phyloP scores from a whole-genome alignment of 2,329 filamentous ascomycete genomes.

The Chaetomiaceae sp. region DNA sequence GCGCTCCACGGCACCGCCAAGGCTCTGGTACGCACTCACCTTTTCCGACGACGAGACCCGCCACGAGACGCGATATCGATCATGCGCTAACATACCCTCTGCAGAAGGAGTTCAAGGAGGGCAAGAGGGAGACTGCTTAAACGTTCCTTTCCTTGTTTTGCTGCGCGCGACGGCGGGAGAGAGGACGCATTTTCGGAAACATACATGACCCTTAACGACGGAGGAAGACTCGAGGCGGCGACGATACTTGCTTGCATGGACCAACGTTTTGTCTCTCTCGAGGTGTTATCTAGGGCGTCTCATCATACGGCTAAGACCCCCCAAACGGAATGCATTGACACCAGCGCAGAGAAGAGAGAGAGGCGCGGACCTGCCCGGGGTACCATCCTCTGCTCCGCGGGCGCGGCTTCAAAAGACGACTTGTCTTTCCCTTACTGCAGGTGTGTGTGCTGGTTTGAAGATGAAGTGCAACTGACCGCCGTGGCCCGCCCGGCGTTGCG shows the following conservation, averaged over 20 bases:
- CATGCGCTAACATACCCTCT: slow-evolving; percentile 27
- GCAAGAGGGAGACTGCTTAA: slow-evolving; percentile 46
- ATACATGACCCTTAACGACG: slow-evolving; percentile 26
- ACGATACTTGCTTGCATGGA: slow-evolving; percentile 15
- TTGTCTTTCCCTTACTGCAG: not conserved
- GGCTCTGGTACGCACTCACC: slow-evolving; percentile 72
- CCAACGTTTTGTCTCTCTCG: slow-evolving; percentile 23
- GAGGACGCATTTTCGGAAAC: slow-evolving; percentile 18
- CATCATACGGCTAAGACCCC: slow-evolving; percentile 17
- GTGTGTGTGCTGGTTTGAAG: slow-evolving; percentile 3
- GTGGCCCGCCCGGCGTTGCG: too few relatives aligned
- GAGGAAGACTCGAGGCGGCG: slow-evolving; percentile 21
- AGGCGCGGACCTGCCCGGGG: slow-evolving; percentile 16
- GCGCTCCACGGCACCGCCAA: slow-evolving; percentile 98
- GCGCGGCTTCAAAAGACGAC: not conserved
- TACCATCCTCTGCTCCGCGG: slow-evolving; percentile 4
- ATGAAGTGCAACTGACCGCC: not conserved
- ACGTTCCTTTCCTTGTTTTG: slow-evolving; percentile 16
- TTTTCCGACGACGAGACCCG: slow-evolving; percentile 3
- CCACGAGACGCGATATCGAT: too few relatives aligned
- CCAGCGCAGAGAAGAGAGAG: slow-evolving; percentile 18
- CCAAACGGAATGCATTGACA: slow-evolving; percentile 24
- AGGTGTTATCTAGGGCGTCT: slow-evolving; percentile 26
- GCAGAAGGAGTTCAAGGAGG: slow-evolving; percentile 97
- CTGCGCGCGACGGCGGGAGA: slow-evolving; percentile 14